Evolutionary conservation across 768 basidiomycete species (phyloP), one percentile per base, ranked within the genome.

Genomic region (Collybia sp.): DNA sequence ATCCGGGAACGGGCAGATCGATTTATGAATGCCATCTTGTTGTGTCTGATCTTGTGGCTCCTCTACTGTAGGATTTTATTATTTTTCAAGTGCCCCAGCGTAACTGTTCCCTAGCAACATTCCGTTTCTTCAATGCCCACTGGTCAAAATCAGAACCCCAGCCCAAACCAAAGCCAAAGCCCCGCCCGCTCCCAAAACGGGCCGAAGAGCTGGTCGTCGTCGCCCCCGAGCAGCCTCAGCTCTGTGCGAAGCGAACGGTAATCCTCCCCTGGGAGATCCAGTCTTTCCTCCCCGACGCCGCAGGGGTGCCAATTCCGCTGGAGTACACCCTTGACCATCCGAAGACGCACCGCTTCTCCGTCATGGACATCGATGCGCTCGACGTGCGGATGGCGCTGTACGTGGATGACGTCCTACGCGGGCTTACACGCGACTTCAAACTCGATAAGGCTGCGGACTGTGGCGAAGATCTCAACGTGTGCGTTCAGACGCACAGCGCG

Each of bases 381-480:
- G 59, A 60, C 41, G 49, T 53, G 31, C 46, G 46, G 25, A 47
- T 60, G 52, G 47, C 49, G 12, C 40, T 60, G 8, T 54, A 45
- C 34, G 47, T 60, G 13, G 58, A 60, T 30, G 45, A 47, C 35
- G 40, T 31, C 12, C 36, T 53, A 1, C 41, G 51, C 5, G 56
- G 52, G 31, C 16, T 53, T 31, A 51, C 55, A 12, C 25, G 47
- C 16, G 47, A 54, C 18, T 51, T 54, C 31, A 45, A 49, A 9
- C 35, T 54, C 41, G 44, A 58, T 44, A 44, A 49, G 35, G 31
- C 49, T 8, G 44, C 50, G 33, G 46, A 49, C 19, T 60, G 57
- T 36, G 56, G 53, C n/a, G 51, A 54, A 5, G 38, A 49, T 25
- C 34, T 52, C 35, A 44, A 36, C 6, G 33, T 46, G 13, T 60